phyloP scores from a whole-genome alignment of 2,329 filamentous ascomycete genomes.

The Reticulascus tulasneorum region DNA sequence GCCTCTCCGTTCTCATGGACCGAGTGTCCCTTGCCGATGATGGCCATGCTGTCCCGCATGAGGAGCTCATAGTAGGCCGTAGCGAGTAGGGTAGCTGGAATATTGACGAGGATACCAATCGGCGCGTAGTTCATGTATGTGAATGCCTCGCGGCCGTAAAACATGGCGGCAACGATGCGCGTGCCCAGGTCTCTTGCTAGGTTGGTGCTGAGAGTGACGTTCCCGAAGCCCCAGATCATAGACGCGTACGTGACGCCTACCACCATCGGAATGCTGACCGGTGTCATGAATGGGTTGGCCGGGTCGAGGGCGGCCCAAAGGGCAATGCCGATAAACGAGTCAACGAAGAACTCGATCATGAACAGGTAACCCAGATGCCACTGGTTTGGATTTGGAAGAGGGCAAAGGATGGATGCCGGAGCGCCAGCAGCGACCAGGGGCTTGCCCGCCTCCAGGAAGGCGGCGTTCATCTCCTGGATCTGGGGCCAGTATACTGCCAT shows the following conservation, averaged over 20 bases:
- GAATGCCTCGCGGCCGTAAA: constrained; percentile 27
- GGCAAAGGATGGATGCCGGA: constrained; percentile 51
- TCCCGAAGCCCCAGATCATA: constrained; percentile 55
- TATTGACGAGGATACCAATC: constrained; percentile 52
- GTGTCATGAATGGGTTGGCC: constrained; percentile 52
- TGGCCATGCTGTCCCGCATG: constrained; percentile 47
- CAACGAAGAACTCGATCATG: constrained; percentile 56
- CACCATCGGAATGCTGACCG: constrained; percentile 43
- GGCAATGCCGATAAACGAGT: constrained; percentile 51
- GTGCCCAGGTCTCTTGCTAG: constrained; percentile 56
- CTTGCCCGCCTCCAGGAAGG: constrained; percentile 31
- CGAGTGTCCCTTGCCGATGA: constrained; percentile 46
- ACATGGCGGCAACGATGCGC: constrained; percentile 55
- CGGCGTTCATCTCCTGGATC: constrained; percentile 22
- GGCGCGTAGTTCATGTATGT: constrained; percentile 37
- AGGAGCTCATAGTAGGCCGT: constrained; percentile 52
- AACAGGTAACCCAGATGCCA: constrained; percentile 55
- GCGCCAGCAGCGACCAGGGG: constrained; percentile 36
- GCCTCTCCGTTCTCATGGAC: constrained; percentile 48
- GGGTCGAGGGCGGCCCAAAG: constrained; percentile 57
- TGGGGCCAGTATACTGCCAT: constrained; percentile 55
- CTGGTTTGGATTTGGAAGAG: constrained; percentile 44
- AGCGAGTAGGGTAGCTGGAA: constrained; percentile 53
- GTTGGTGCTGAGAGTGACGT: constrained; percentile 52
- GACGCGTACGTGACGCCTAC: constrained; percentile 52